A percentile compares a stretch with the other conserved stretches of the same genome.
Conservation (phyloP, 2,329 filamentous ascomycete genomes). For the Neonectria punicea region DNA sequence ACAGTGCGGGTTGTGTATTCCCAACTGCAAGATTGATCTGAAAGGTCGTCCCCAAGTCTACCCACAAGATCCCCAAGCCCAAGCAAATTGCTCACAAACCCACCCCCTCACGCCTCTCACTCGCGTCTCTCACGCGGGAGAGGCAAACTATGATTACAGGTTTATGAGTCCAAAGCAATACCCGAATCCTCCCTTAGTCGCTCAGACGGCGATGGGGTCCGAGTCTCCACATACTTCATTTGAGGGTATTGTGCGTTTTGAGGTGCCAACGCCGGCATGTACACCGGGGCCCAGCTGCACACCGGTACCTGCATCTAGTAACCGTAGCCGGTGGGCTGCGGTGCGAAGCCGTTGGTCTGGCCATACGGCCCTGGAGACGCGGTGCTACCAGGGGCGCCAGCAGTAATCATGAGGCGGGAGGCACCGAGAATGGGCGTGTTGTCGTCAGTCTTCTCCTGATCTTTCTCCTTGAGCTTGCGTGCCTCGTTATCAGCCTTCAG, state of each 20-base stretch:
- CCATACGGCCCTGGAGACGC: constrained; percentile 74
- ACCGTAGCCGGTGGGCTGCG: constrained; percentile 85
- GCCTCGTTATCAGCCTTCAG: constrained; percentile 98
- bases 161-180: constrained; percentile 40
- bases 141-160: constrained; percentile 45
- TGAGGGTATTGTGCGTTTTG: constrained; percentile 16
- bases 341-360: constrained; percentile 88
- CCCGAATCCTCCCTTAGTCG: constrained; percentile 32
- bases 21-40: constrained; percentile 37
- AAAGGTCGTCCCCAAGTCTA: constrained; percentile 43
- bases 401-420: constrained; percentile 93
- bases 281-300: constrained; percentile 39
- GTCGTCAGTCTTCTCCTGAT: constrained; percentile 86
- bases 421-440: constrained; percentile 92
- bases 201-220: constrained; percentile 13
- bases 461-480: constrained; percentile 80
- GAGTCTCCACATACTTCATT: constrained; percentile 17
- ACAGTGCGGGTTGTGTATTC: constrained; percentile 24
- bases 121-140: constrained; percentile 31
- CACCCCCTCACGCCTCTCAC: constrained; percentile 29
- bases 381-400: constrained; percentile 72
- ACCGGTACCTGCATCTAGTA: constrained; percentile 58
- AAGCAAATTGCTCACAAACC: constrained; percentile 37
- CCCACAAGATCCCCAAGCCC: constrained; percentile 37
- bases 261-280: constrained; percentile 19